A percentile compares a stretch with the other conserved stretches of the same genome.
These are phyloP conservation scores for Apodospora peruviana DNA, from an alignment of 495 filamentous ascomycete genomes.

Conservation along the genomic window DNA sequence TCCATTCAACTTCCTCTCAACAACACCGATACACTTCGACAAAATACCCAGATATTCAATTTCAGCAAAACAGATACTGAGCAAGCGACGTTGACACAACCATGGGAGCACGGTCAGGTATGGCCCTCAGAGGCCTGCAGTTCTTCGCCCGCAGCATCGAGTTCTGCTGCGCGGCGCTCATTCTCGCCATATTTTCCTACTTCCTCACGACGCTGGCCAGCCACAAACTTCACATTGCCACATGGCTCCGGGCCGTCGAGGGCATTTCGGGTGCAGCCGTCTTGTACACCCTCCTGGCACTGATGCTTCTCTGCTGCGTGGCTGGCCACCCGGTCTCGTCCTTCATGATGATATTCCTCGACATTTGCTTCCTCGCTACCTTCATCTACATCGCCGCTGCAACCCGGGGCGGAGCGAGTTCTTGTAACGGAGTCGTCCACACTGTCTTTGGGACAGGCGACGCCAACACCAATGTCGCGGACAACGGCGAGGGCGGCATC, in stretches of 20 bases:
- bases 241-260: constrained; percentile 68
- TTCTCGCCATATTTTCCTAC: constrained; percentile 78
- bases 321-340: constrained; percentile 62
- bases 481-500: constrained; percentile 31
- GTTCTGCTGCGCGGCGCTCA: constrained; percentile 63
- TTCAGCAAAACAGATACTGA: too few species aligned
- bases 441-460: constrained; percentile 63
- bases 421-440: constrained; percentile 50
- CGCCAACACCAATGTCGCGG: constrained; percentile 32
- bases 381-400: constrained; percentile 58
- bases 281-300: constrained; percentile 65
- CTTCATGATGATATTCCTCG: constrained; percentile 63
- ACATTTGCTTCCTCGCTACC: constrained; percentile 51
- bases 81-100: too few species aligned
- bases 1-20: too few species aligned
- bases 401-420: constrained; percentile 57
- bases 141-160: constrained; percentile 63
- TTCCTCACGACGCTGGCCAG: constrained; percentile 57
- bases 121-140: constrained; percentile 57
- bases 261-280: constrained; percentile 71
- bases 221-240: constrained; percentile 53
- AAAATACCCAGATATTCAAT: too few species aligned
- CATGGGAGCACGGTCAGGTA: constrained; percentile 42
- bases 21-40: too few species aligned
- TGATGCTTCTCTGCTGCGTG: constrained; percentile 70